Evolutionary conservation across 345 rosid genomes (phyloP).

Genomic region (Raphanus sativus): DNA sequence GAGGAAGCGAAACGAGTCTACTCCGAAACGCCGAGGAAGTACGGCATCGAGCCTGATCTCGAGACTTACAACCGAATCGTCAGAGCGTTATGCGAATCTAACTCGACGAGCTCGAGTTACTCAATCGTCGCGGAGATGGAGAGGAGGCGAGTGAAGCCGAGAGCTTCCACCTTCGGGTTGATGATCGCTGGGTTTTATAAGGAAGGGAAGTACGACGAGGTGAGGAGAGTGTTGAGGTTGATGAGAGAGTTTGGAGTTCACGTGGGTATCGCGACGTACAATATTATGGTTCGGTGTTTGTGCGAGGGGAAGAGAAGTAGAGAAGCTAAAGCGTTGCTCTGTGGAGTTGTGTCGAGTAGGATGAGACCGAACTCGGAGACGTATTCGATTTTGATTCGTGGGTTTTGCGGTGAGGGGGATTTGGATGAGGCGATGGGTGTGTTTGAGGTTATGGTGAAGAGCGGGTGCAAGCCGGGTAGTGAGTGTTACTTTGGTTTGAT

Average conservation of each 20-base stretch:
- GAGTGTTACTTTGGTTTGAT: slow-evolving; percentile 56
- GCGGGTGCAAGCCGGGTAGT: slow-evolving; percentile 50
- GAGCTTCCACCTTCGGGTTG: slow-evolving; percentile 49
- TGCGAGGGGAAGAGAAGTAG: slow-evolving; percentile 55
- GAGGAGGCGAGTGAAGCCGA: slow-evolving; percentile 56
- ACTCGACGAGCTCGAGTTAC: slow-evolving; percentile 56
- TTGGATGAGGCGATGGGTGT: slow-evolving; percentile 59
- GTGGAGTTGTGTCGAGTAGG: slow-evolving; percentile 49
- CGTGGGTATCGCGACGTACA: slow-evolving; percentile 50
- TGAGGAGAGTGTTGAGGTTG: slow-evolving; percentile 64
- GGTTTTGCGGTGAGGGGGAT: slow-evolving; percentile 67
- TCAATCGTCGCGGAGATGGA: slow-evolving; percentile 77
- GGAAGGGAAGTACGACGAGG: slow-evolving; percentile 74
- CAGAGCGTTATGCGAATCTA: slow-evolving; percentile 57
- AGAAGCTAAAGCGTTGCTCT: slow-evolving; percentile 66
- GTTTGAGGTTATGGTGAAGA: slow-evolving; percentile 53
- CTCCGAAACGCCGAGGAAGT: slow-evolving; percentile 53
- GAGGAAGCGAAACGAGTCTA: slow-evolving; percentile 61
- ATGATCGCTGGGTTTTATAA: slow-evolving; percentile 64
- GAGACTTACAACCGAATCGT: slow-evolving; percentile 64
- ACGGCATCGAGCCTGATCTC: slow-evolving; percentile 54
- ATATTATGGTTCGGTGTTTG: slow-evolving; percentile 64
- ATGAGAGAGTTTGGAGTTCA: slow-evolving; percentile 48
- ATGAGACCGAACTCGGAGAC: slow-evolving; percentile 54
- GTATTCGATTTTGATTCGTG: slow-evolving; percentile 60